These are phyloP conservation scores for Jaltomata sinuosa DNA, from an alignment of 257 asterid genomes.

Conservation along the genomic window DNA sequence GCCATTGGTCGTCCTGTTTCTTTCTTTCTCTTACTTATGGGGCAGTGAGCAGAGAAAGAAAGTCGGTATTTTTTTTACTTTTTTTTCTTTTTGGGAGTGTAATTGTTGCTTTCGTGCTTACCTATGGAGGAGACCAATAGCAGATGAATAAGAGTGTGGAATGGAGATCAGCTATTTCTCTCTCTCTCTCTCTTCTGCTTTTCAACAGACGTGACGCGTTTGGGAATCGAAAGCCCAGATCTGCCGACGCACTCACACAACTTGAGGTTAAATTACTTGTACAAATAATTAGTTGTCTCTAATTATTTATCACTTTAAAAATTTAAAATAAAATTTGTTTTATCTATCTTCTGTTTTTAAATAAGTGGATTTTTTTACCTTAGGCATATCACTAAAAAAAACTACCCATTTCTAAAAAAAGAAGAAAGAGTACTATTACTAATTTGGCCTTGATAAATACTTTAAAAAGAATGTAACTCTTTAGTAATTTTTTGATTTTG, in stretches of 20 bases:
- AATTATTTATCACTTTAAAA: no score
- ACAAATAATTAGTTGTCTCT: no score
- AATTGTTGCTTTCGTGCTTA: neutral
- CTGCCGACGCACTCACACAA: neutral
- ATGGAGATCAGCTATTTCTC: neutral
- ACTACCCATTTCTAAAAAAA: no score
- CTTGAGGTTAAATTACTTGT: neutral
- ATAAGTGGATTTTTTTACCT: no score
- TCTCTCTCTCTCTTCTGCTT: neutral
- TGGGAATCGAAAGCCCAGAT: neutral
- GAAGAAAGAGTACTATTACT: no score
- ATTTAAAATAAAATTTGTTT: no score
- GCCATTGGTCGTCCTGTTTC: slow-evolving; percentile 35
- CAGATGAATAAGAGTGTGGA: neutral
- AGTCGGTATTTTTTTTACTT: neutral
- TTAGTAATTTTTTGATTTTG: no score
- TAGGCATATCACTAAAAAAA: no score
- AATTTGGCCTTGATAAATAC: no score
- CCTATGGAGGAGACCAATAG: neutral
- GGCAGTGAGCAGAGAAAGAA: neutral
- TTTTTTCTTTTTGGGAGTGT: neutral
- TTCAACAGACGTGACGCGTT: neutral
- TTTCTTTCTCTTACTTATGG: neutral
- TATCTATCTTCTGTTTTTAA: no score
- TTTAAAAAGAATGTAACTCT: no score